Evolutionary conservation across 2,329 filamentous ascomycete genomes (phyloP), one percentile per base, ranked within the genome.

Genomic region (Pseudogymnoascus sp.): DNA sequence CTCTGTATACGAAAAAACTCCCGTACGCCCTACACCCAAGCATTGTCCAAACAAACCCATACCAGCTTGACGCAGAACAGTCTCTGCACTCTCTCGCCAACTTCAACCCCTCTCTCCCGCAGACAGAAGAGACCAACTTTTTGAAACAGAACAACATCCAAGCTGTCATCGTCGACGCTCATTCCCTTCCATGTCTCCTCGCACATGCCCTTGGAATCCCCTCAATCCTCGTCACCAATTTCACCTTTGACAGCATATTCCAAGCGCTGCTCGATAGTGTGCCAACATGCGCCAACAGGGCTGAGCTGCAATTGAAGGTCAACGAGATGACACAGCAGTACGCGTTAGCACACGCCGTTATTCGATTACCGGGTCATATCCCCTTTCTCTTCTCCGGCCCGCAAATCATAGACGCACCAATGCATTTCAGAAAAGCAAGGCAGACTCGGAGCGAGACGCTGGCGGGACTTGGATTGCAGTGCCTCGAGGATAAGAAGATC

Each of bases 231-330:
- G 40, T 64, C 58, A 64, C 63, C 33, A 64, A 64, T 40, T 64
- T 64, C 61, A 64, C 63, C 2, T 64, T 64, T 31, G 63, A 64
- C 60, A 64, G 63, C 40, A 64, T 64, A 13, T 64, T 61, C 27
- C 61, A 64, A 37, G 48, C 58, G 7, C 36, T 64, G 31, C 37
- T 64, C 29, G 63, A 64, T 27, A 48, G 58, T 59, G 58, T 36
- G 29, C 61, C 63, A 63, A 36, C 45, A 36, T 61, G 18, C 35
- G 33, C 29, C 1, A 36, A 63, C 42, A 63, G 58, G 40, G 18
- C 18, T 7, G 10, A 42, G 29, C 48, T 55, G 1, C 59, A 61
- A 33, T 58, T 39, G 25, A 65, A 64, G 15, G 37, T 66, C 9
- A 25, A 64, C 18, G 64, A 63, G 45, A 65, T 66, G 62, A 52